phyloP scores from a whole-genome alignment of 768 basidiomycete genomes.

The Pisolithus marmoratus region DNA sequence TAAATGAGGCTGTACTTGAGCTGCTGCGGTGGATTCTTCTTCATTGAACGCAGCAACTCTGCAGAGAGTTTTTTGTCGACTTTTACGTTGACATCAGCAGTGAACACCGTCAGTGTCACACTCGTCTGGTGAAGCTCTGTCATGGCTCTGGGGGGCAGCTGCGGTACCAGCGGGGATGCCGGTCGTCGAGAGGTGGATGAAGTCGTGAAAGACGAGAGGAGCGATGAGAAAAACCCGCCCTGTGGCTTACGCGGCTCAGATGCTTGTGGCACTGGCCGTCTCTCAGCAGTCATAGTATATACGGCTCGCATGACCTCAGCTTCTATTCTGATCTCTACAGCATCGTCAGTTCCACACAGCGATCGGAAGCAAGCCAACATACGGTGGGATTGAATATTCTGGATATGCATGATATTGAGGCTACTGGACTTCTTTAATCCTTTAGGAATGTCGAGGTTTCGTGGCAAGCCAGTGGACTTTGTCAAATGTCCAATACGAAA shows the following conservation, averaged over 20 bases:
- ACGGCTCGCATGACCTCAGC: constrained; percentile 81
- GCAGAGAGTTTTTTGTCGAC: constrained; percentile 58
- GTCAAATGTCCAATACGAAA: constrained; percentile 60
- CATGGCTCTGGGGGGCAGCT: constrained; percentile 18
- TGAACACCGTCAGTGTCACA: constrained; percentile 30
- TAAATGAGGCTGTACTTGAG: constrained; percentile 84
- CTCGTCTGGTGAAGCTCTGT: constrained; percentile 17
- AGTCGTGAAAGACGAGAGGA: constrained; percentile 20
- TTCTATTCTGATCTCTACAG: constrained; percentile 56
- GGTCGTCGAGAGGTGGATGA: constrained; percentile 9
- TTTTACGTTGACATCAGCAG: constrained; percentile 46
- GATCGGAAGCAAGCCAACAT: constrained; percentile 17
- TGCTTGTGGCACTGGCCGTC: constrained; percentile 36
- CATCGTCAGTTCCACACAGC: constrained; percentile 28
- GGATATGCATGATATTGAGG: constrained; percentile 63
- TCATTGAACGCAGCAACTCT: constrained; percentile 86
- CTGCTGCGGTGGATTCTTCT: constrained; percentile 82
- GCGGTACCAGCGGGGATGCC: constrained; percentile 4
- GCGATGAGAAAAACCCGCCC: constrained; percentile 44
- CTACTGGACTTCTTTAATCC: constrained; percentile 53
- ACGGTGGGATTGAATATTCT: constrained; percentile 60
- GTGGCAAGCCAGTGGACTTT: constrained; percentile 54
- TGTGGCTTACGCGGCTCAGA: constrained; percentile 24
- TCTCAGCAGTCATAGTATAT: constrained; percentile 61
- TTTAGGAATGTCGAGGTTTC: constrained; percentile 46